A percentile compares a stretch with the other conserved stretches of the same genome.
Evolutionary conservation across 148 eudicot genomes (phyloP).

Genomic region (Salicornia ramosissima): DNA sequence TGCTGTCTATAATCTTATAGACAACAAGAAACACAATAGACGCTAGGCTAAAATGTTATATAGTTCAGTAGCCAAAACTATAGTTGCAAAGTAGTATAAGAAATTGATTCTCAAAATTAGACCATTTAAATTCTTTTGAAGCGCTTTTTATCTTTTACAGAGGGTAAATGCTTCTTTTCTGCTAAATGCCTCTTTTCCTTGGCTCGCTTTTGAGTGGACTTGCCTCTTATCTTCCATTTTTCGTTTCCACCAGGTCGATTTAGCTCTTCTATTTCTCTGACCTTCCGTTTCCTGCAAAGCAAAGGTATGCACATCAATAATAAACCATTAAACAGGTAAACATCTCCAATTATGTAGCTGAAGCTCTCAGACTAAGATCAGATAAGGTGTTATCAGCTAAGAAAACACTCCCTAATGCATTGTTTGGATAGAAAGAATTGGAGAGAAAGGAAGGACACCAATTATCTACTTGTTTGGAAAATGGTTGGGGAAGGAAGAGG

Average conservation of each 20-base stretch:
- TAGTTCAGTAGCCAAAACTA: neutral
- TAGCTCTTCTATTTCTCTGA: constrained; percentile 66
- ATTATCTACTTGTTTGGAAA: too few species aligned
- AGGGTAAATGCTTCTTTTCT: constrained; percentile 5
- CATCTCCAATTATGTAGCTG: too few species aligned
- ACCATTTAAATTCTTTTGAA: constrained; percentile 1
- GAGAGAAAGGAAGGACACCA: too few species aligned
- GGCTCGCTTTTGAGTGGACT: constrained; percentile 43
- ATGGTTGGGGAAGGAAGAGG: too few species aligned
- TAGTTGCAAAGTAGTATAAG: neutral
- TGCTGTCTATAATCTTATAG: neutral
- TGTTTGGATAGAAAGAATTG: too few species aligned
- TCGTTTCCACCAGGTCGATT: constrained; percentile 62
- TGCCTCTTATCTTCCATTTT: constrained; percentile 68
- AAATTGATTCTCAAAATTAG: neutral
- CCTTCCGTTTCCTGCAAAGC: constrained; percentile 79
- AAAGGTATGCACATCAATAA: neutral
- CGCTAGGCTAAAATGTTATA: neutral
- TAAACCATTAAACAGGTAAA: neutral
- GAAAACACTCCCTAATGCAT: too few species aligned
- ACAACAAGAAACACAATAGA: neutral
- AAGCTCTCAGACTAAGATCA: neutral
- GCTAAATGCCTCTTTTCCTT: constrained; percentile 46
- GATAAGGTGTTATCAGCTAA: neutral
- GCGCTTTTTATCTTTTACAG: constrained; percentile 2